Percentiles rank a stretch among this genome's conserved stretches.
phyloP scores from a whole-genome alignment of 2,329 filamentous ascomycete genomes.

The Zasmidium citrigriseum region DNA sequence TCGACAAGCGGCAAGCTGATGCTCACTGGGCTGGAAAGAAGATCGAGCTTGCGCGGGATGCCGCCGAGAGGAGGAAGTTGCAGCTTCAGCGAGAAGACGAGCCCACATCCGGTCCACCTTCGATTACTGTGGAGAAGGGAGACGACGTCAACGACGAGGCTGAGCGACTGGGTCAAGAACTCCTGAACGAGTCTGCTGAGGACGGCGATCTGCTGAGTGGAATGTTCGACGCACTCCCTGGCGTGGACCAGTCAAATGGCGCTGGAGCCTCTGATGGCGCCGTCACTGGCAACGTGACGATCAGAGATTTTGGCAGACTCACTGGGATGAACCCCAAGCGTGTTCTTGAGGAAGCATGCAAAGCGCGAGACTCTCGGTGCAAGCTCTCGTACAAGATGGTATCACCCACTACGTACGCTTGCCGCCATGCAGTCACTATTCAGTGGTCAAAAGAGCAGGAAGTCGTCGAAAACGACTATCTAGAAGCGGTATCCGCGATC shows the following conservation, averaged over 20 bases:
- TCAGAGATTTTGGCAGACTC: slow-evolving; percentile 84
- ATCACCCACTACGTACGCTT: slow-evolving; percentile 73
- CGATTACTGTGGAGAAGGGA: not conserved
- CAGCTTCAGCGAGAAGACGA: slow-evolving; percentile 24
- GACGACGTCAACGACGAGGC: slow-evolving; percentile 54
- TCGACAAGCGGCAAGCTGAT: slow-evolving; percentile 51
- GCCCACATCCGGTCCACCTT: slow-evolving; percentile 2
- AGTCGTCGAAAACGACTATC: slow-evolving; percentile 43
- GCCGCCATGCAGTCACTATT: slow-evolving; percentile 73
- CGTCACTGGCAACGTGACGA: slow-evolving; percentile 50
- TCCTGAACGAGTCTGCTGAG: slow-evolving; percentile 45
- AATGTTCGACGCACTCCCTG: slow-evolving; percentile 53
- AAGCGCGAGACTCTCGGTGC: slow-evolving; percentile 71
- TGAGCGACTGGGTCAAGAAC: slow-evolving; percentile 39
- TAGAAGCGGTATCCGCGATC: slow-evolving; percentile 45
- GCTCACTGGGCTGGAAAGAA: slow-evolving; percentile 47
- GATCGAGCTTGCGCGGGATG: slow-evolving; percentile 43
- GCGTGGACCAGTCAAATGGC: slow-evolving; percentile 14
- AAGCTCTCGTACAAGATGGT: slow-evolving; percentile 68
- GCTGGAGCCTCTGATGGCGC: slow-evolving; percentile 6
- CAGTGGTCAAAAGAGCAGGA: slow-evolving; percentile 76
- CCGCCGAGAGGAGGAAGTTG: slow-evolving; percentile 36
- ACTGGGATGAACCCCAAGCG: slow-evolving; percentile 74
- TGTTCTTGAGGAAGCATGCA: slow-evolving; percentile 83
- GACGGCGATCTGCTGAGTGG: slow-evolving; percentile 59